phyloP scores from a whole-genome alignment of 148 eudicot genomes.

The Nepenthes mirabilis region DNA sequence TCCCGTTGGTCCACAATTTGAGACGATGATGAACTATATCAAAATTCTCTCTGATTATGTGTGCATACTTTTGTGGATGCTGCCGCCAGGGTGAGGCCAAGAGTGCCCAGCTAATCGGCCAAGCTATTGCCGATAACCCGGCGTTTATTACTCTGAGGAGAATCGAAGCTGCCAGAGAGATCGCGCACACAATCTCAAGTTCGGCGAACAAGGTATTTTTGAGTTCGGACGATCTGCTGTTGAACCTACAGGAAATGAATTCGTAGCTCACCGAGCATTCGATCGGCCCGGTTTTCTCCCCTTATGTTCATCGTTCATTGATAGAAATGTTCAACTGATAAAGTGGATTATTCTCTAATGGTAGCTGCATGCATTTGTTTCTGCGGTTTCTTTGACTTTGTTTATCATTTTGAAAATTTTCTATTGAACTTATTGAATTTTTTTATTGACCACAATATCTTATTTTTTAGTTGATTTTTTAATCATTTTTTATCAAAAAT shows the following conservation, averaged over 20 bases:
- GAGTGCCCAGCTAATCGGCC: conserved; percentile 93
- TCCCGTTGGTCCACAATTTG: too few relatives aligned
- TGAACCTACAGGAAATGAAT: conserved; percentile 57
- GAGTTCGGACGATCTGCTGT: conserved; percentile 62
- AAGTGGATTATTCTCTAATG: too few relatives aligned
- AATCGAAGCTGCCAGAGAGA: conserved; percentile 86
- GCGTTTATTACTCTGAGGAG: conserved; percentile 81
- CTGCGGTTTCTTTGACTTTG: too few relatives aligned
- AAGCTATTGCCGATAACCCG: conserved; percentile 86
- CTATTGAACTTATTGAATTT: too few relatives aligned
- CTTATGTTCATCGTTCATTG: too few relatives aligned
- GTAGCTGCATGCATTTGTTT: too few relatives aligned
- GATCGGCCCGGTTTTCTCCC: too few relatives aligned
- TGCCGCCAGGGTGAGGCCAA: conserved; percentile 74
- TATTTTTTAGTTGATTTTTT: too few relatives aligned
- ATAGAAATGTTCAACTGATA: too few relatives aligned
- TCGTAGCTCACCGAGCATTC: conserved; percentile 6
- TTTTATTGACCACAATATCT: too few relatives aligned
- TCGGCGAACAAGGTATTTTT: conserved; percentile 63
- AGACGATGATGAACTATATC: not conserved
- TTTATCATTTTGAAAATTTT: too few relatives aligned
- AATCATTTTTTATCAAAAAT: too few relatives aligned
- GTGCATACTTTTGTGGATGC: not conserved
- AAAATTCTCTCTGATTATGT: not conserved
- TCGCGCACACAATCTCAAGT: conserved; percentile 46